Conservation (phyloP, 345 rosid species). For the Dimocarpus longan region DNA sequence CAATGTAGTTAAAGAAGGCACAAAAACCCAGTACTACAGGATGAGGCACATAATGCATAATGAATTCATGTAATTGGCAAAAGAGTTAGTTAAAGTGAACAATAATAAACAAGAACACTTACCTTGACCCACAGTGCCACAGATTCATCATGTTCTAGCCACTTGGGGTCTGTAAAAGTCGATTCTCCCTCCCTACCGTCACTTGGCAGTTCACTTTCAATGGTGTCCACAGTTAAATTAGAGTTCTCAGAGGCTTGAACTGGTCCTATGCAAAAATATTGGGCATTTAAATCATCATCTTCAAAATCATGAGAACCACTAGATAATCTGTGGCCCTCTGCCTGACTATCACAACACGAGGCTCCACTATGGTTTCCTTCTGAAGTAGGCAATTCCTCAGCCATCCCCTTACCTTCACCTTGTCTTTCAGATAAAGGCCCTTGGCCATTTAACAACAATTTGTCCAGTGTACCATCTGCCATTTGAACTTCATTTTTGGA, state of each 20-base stretch:
- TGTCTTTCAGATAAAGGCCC: slow-evolving; percentile 33
- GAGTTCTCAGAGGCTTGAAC: slow-evolving; percentile 46
- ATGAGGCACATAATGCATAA: slow-evolving; percentile 5
- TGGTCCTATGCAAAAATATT: slow-evolving; percentile 36
- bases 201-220: slow-evolving; percentile 50
- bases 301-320: slow-evolving; percentile 56
- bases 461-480: slow-evolving; percentile 38
- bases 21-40: background rate
- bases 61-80: slow-evolving; percentile 3
- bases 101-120: slow-evolving; percentile 20
- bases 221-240: slow-evolving; percentile 45
- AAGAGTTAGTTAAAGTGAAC: slow-evolving; percentile 4
- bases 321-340: slow-evolving; percentile 48
- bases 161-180: slow-evolving; percentile 65
- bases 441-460: slow-evolving; percentile 40
- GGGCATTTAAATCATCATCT: slow-evolving; percentile 46
- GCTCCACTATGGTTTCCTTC: slow-evolving; percentile 43
- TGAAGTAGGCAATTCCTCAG: slow-evolving; percentile 37
- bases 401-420: slow-evolving; percentile 36
- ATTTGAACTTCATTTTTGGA: slow-evolving; percentile 40
- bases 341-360: slow-evolving; percentile 47
- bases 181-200: slow-evolving; percentile 55
- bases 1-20: background rate
- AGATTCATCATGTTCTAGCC: slow-evolving; percentile 84
- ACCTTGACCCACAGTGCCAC: slow-evolving; percentile 99